Evolutionary conservation across 371 early-diverging fungal species (phyloP).

Genomic region (Mucor sp.): DNA sequence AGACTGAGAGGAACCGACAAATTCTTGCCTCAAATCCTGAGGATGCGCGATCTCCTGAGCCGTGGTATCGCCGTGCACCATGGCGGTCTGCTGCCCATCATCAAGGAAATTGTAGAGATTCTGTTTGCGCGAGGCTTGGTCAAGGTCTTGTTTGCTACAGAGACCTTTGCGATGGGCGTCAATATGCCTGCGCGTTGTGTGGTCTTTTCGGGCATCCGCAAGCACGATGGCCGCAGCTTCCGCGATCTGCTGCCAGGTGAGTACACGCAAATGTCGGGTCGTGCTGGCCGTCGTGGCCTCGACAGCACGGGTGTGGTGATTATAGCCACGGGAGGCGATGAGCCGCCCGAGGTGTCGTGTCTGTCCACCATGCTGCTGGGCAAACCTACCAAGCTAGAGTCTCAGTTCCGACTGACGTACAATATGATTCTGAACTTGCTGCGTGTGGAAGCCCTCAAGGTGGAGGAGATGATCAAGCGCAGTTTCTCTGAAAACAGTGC

Average conservation of each 20-base stretch:
- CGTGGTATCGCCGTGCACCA: conserved; percentile 99
- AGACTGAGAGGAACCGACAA: conserved; percentile 82
- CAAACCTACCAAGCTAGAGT: conserved; percentile 87
- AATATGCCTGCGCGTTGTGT: conserved; percentile 99
- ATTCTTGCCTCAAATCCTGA: conserved; percentile 89
- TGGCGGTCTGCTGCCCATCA: conserved; percentile 95
- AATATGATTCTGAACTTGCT: conserved; percentile 99
- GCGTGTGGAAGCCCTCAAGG: conserved; percentile 96
- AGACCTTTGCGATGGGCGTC: conserved; percentile 82
- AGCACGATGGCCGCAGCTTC: conserved; percentile 91
- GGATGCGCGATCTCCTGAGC: conserved; percentile 81
- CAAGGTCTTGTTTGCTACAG: conserved; percentile 70
- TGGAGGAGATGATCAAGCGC: conserved; percentile 98
- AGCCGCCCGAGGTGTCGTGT: conserved; percentile 65
- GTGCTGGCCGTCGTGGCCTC: conserved; percentile 98
- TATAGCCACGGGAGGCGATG: conserved; percentile 75
- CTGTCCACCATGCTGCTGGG: conserved; percentile 85
- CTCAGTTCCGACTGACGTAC: conserved; percentile 98
- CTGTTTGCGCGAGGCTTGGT: conserved; percentile 93
- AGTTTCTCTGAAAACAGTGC: conserved; percentile 93
- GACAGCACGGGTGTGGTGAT: conserved; percentile 96
- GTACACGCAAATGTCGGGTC: conserved; percentile 99
- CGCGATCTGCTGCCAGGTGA: conserved; percentile 92
- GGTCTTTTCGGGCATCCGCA: conserved; percentile 91
- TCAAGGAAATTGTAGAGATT: conserved; percentile 99